Evolutionary conservation across 2,329 filamentous ascomycete species (phyloP).

Genomic region (Epichloe scottii): DNA sequence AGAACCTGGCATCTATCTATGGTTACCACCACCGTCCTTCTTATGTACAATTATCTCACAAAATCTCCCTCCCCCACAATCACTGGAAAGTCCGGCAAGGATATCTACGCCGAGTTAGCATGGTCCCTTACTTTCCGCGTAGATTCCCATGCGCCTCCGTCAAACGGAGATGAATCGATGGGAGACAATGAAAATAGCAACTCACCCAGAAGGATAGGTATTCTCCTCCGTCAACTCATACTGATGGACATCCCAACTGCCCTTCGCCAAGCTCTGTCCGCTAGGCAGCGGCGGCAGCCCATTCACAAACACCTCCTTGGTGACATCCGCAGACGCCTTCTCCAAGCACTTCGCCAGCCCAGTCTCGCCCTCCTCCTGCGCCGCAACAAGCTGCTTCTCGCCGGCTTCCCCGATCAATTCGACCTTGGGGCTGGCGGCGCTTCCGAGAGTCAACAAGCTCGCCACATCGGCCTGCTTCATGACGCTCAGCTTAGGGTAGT

Average conservation of each 20-base stretch:
- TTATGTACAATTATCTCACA: constrained; percentile 11
- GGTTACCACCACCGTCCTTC: neutral
- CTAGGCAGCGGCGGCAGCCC: constrained; percentile 81
- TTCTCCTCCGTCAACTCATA: constrained; percentile 53
- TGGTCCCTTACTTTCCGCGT: neutral
- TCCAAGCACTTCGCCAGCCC: constrained; percentile 65
- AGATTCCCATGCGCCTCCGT: too few species aligned
- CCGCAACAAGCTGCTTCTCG: constrained; percentile 55
- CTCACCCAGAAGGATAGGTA: constrained; percentile 59
- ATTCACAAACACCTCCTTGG: constrained; percentile 53
- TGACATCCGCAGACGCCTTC: constrained; percentile 34
- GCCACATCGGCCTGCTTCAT: constrained; percentile 79
- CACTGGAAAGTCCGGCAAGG: constrained; percentile 52
- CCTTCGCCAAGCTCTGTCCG: constrained; percentile 44
- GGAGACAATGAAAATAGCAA: constrained; percentile 14
- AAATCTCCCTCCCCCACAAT: constrained; percentile 6
- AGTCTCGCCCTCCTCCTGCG: constrained; percentile 61
- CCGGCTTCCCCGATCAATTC: constrained; percentile 58
- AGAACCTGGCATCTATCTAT: neutral
- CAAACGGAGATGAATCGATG: neutral
- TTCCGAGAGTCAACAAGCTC: constrained; percentile 73
- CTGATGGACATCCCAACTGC: constrained; percentile 54
- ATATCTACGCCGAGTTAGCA: constrained; percentile 37
- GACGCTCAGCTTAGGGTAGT: constrained; percentile 68
- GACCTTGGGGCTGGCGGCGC: constrained; percentile 65